Evolutionary conservation across 176 grass and related monocot genomes (phyloP), one percentile per base, ranked within the genome.

Genomic region (Eremochloa ophiuroides): DNA sequence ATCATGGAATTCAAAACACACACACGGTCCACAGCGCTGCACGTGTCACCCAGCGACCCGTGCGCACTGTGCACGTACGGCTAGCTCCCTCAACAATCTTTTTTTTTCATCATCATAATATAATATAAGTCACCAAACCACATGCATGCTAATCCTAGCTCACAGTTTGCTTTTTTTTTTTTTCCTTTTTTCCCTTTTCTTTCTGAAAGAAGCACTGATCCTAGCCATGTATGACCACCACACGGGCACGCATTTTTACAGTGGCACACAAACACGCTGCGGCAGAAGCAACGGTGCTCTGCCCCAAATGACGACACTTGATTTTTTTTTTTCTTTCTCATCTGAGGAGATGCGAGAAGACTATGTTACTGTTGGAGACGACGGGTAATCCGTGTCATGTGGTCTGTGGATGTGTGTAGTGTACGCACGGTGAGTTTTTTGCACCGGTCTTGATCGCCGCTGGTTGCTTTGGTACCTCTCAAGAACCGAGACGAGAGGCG

Each of bases 401-500:
- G 13, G n/a, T 14, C 4, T 16, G 68, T 8, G 13, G n/a, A 25
- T 41, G 66, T 23, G 20, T 34, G 37, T 13, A 34, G n/a, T 34
- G 20, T 20, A 39, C 23, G 1, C 23, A 69, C 27, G 15, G 39
- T 4, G n/a, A 3, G 38, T 14, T 28, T 51, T 35, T 5, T 5
- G 39, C 39, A 38, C 10, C 1, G 50, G 50, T n/a, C 6, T 16
- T 5, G 41, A 46, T 46, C 13, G 7, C 34, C 34, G 34, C 34
- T 35, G 34, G 51, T 55, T 23, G 51, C 51, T n/a, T 53, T 55
- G 20, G 51, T 23, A 22, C 43, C 29, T 5, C 5, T 81, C 66
- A 82, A 2, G 88, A 73, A 13, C 73, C 83, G 29, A 86, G 66
- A 7, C 88, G 66, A 1, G 88, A 82, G 13, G 83, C 66, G 1